Percentiles rank a stretch among this genome's conserved stretches.
phyloP scores from a whole-genome alignment of 2,329 filamentous ascomycete species.

The Penicillium vulpinum region DNA sequence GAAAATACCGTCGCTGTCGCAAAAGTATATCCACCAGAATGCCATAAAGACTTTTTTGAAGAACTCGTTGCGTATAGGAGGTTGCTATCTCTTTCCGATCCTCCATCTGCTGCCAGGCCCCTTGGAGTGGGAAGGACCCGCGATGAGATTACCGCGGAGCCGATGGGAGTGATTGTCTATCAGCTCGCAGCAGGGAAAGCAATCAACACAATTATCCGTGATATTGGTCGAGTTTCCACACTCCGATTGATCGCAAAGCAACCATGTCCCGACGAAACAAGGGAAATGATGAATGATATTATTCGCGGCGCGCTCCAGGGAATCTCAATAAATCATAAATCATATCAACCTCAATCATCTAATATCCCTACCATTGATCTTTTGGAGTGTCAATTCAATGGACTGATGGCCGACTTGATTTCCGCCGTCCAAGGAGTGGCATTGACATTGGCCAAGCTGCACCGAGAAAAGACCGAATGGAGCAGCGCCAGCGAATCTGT shows the following conservation, averaged over 20 bases:
- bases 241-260: not conserved
- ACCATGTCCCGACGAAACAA: not conserved
- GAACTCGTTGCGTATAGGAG: slow-evolving; percentile 1
- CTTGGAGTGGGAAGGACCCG: slow-evolving; percentile 1
- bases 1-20: not conserved
- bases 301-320: slow-evolving; percentile 1
- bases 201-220: slow-evolving; percentile 3
- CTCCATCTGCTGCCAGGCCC: not conserved
- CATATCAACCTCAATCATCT: not conserved
- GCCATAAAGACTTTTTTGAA: slow-evolving; percentile 1
- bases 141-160: not conserved
- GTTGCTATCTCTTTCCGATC: not conserved
- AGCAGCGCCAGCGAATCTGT: not conserved
- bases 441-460: not conserved
- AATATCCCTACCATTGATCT: not conserved
- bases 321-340: not conserved
- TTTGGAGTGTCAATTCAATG: not conserved
- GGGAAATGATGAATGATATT: not conserved
- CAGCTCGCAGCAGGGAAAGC: not conserved
- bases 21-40: not conserved
- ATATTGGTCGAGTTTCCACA: not conserved
- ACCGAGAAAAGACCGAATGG: not conserved
- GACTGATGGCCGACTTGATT: not conserved
- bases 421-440: not conserved
- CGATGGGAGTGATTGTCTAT: slow-evolving; percentile 1